Conservation (phyloP, 768 basidiomycete genomes). For the Suillus fuscotomentosus region DNA sequence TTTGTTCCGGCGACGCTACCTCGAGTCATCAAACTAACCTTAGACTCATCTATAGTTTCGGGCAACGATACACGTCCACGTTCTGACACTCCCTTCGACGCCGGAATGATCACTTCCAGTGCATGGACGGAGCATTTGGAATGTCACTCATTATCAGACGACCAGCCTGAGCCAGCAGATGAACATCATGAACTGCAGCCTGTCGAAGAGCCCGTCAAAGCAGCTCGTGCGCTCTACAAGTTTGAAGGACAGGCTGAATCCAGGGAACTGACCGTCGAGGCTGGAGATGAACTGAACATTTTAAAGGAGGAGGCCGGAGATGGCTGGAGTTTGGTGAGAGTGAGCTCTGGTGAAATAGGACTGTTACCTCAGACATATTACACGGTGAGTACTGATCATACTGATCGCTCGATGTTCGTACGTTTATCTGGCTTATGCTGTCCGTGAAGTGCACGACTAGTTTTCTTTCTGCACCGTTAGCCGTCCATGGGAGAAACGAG, state of each 20-base stretch:
- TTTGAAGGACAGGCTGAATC: slow-evolving; percentile 79
- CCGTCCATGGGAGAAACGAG: slow-evolving; percentile 28
- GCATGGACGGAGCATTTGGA: slow-evolving; percentile 73
- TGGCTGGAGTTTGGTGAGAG: slow-evolving; percentile 78
- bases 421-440: background rate
- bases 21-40: slow-evolving; percentile 26
- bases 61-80: slow-evolving; percentile 26
- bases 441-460: slow-evolving; percentile 61
- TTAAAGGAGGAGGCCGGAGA: slow-evolving; percentile 71
- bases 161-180: slow-evolving; percentile 41
- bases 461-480: slow-evolving; percentile 50
- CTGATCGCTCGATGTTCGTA: background rate
- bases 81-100: slow-evolving; percentile 55
- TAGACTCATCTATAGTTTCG: slow-evolving; percentile 7
- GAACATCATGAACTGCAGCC: slow-evolving; percentile 21
- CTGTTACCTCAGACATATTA: slow-evolving; percentile 72
- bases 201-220: slow-evolving; percentile 14
- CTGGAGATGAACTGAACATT: slow-evolving; percentile 71
- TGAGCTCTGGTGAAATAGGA: slow-evolving; percentile 57
- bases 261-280: slow-evolving; percentile 63
- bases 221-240: slow-evolving; percentile 67
- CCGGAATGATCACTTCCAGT: slow-evolving; percentile 72
- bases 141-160: slow-evolving; percentile 47
- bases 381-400: slow-evolving; percentile 48
- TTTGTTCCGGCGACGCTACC: slow-evolving; percentile 30